Evolutionary conservation across 345 rosid species (phyloP), one percentile per base, ranked within the genome.

Genomic region (Stellera chamaejasme): DNA sequence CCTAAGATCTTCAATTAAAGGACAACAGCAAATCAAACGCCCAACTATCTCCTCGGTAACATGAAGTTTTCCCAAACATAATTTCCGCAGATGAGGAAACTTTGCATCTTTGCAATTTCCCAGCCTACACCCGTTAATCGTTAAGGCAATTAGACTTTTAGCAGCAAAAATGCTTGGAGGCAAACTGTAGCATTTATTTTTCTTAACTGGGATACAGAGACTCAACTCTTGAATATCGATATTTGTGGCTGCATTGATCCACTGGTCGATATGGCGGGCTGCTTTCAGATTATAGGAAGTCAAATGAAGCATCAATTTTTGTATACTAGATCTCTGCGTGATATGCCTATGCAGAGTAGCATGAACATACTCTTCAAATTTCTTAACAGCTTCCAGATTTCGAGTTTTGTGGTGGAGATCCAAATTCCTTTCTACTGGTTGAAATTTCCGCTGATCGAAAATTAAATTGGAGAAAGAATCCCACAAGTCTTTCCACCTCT

Each of bases 1-100:
- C 49, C 79, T 68, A 48, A 71, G 59, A 56, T 71, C 76, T 45
- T 68, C 55, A 49, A 75, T 54, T 52, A 58, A 60, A 60, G 76
- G 74, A 58, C 71, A 71, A 51, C 61, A 12, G 11, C 2, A 27
- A 25, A 68, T 61, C 52, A 71, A 14, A 27, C 62, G 47, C 52
- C 26, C 10, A 13, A 71, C 28, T 2, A 16, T 60, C 58, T 45
- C 12, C 13, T 59, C 71, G 36, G 50, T 26, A 13, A 68, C 26
- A 36, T 26, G 11, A 25, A 68, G 68, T 28, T 72, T 43, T 56
- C 61, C 61, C 41, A 75, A 54, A 36, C 64, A 62, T 11, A 71
- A 45, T 53, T 66, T 69, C 36, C 19, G 52, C 52, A 71, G 50
- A 52, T 66, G 66, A 28, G 54, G 43, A 23, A 71, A 26, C 27